Evolutionary conservation across 176 grass and related monocot species (phyloP).

Genomic region (Cocos nucifera): DNA sequence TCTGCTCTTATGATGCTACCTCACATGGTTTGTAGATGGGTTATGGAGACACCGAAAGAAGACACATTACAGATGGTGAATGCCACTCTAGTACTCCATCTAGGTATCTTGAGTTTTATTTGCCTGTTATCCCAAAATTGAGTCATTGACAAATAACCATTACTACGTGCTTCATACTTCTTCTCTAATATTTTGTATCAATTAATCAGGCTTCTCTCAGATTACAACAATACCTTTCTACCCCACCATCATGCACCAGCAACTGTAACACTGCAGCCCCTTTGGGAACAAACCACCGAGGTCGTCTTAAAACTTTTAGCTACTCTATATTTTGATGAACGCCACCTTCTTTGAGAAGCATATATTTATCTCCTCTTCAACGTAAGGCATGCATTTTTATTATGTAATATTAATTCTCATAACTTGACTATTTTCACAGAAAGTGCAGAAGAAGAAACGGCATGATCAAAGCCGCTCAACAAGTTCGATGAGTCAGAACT

Average conservation of each 20-base stretch:
- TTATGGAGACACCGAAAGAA: background rate
- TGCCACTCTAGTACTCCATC: background rate
- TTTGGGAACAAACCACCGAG: background rate
- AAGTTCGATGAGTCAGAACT: background rate
- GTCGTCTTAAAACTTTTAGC: background rate
- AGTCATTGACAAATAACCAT: no score
- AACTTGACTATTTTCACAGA: background rate
- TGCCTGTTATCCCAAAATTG: no score
- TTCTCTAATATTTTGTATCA: no score
- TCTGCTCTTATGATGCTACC: background rate
- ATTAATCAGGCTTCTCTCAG: background rate
- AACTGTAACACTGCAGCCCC: background rate
- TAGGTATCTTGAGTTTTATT: background rate
- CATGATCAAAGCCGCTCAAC: background rate
- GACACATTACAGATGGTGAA: background rate
- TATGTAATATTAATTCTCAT: no score
- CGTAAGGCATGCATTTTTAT: no score
- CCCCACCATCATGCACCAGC: background rate
- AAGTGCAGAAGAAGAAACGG: background rate
- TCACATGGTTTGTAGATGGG: conserved; percentile 2
- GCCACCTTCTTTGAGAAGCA: no score
- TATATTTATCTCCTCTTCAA: no score
- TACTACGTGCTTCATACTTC: no score
- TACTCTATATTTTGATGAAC: no score
- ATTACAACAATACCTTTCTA: background rate